A percentile compares a stretch with the other conserved stretches of the same genome.
These are phyloP conservation scores for Xylaria nigripes DNA, from an alignment of 495 filamentous ascomycete genomes.

Conservation along the genomic window DNA sequence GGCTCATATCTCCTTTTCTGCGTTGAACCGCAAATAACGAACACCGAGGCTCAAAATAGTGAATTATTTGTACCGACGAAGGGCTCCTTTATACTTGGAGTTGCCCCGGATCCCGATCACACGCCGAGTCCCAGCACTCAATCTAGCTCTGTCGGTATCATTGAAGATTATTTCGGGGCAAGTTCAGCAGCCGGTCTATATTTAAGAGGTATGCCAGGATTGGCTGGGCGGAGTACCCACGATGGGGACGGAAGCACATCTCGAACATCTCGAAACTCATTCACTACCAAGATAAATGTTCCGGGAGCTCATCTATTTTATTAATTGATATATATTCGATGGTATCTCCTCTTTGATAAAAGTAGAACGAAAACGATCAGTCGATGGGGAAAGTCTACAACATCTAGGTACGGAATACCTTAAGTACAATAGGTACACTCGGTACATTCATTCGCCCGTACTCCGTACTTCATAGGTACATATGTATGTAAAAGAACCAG, in stretches of 20 bases:
- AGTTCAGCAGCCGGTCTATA: constrained; percentile 35
- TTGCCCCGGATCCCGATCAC: constrained; percentile 16
- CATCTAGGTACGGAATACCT: no score
- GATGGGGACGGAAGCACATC: not conserved
- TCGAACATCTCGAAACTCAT: not conserved
- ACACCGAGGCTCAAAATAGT: constrained; percentile 7
- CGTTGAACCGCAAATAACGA: constrained; percentile 23
- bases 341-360: not conserved
- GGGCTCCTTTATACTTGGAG: constrained; percentile 10
- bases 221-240: not conserved
- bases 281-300: constrained; percentile 35
- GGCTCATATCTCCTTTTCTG: constrained; percentile 46
- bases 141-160: constrained; percentile 11
- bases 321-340: not conserved
- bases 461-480: no score
- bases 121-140: not conserved
- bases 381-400: no score
- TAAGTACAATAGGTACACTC: no score
- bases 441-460: no score
- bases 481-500: no score
- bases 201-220: constrained; percentile 14
- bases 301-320: constrained; percentile 13
- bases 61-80: constrained; percentile 6
- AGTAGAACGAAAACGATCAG: not conserved
- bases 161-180: constrained; percentile 33